Evolutionary conservation across 2,329 filamentous ascomycete species (phyloP), one percentile per base, ranked within the genome.

Genomic region (Sarocladiaceae sp.): DNA sequence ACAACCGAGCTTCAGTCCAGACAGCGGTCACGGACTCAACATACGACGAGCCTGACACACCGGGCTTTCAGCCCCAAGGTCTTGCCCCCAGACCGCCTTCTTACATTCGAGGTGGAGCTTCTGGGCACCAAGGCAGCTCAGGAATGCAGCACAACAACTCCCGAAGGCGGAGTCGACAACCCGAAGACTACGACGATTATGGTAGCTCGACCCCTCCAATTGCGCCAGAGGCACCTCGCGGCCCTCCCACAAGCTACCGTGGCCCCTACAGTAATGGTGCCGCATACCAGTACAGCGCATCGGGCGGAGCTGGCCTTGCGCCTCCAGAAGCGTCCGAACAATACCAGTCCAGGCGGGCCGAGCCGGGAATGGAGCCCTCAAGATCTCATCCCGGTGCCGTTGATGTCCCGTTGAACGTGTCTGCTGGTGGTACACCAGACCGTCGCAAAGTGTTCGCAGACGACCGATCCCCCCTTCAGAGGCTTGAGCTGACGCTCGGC

Each of bases 391-490:
- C 44, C 6, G 44, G 44, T 22, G 26, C 44, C 13, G 17, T 33
- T 4, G 44, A 48, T 20, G 44, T 48, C 4, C 44, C 44, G 6
- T 15, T 48, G 26, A 48, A 31, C 20, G 44, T 48, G n/a, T 48
- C 53, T 4, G 47, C 44, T 7, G 51, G 17, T 17, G 68, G 64
- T 56, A 70, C 67, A 50, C 64, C 67, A 50, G 71, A 73, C 58
- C 72, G 75, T 58, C 71, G 75, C 52, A 80, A 74, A 75, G 75
- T 77, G 72, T 84, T 88, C 70, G 88, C 93, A 62, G 79, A 86
- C 53, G 87, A 95, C 66, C 84, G 88, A 62, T 97, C 93, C 57
- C 94, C 95, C 50, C 78, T 99, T 50, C 93, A 99, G 69, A 94
- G 87, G 73, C 81, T 99, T 59, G 93, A 99, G 74, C 83, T 89